phyloP scores from a whole-genome alignment of 2,329 filamentous ascomycete genomes.

The Monosporascus sp. region DNA sequence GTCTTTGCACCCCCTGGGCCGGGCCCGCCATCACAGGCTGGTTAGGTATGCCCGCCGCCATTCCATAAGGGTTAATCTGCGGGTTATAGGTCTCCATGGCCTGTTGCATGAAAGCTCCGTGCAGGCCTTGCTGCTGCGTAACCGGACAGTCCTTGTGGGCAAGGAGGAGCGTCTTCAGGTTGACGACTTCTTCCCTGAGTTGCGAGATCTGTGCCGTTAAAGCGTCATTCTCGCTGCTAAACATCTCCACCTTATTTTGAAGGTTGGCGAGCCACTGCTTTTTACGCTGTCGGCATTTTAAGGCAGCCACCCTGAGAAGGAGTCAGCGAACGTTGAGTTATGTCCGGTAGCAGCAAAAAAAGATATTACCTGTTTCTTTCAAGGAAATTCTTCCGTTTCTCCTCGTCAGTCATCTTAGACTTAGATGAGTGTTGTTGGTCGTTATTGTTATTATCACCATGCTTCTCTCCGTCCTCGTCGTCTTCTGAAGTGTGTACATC shows the following conservation, averaged over 20 bases:
- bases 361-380: conserved; percentile 81
- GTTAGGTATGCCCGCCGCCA: conserved; percentile 46
- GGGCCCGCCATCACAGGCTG: conserved; percentile 50
- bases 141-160: conserved; percentile 96
- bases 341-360: neutral
- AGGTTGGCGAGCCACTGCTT: conserved; percentile 98
- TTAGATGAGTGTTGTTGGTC: conserved; percentile 34
- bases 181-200: conserved; percentile 87
- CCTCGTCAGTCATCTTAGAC: conserved; percentile 92
- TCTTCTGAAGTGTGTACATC: conserved; percentile 49
- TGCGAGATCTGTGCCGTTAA: conserved; percentile 78
- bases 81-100: conserved; percentile 49
- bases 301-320: conserved; percentile 72
- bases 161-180: conserved; percentile 84
- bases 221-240: conserved; percentile 84
- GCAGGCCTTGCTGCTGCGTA: conserved; percentile 76
- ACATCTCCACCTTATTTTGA: conserved; percentile 90
- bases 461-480: conserved; percentile 48
- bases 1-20: conserved; percentile 45
- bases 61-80: conserved; percentile 56
- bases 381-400: conserved; percentile 97
- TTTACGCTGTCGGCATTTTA: conserved; percentile 96
- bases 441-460: conserved; percentile 46
- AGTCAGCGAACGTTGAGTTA: conserved; percentile 14
- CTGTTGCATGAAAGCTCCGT: conserved; percentile 51